phyloP scores from a whole-genome alignment of 768 basidiomycete genomes.

The Gloeostereum incarnatum region DNA sequence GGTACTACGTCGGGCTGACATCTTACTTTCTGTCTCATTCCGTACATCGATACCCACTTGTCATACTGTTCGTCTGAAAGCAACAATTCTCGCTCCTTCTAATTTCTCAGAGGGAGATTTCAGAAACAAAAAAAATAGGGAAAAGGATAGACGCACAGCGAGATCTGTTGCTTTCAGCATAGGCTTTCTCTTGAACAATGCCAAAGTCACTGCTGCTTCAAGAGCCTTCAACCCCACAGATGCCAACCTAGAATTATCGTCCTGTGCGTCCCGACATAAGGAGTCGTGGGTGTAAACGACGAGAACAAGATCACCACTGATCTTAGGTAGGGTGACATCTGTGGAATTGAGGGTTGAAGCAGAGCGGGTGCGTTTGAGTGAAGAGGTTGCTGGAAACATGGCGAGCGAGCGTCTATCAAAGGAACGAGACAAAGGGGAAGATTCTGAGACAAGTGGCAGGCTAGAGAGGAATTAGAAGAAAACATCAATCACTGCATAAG shows the following conservation, averaged over 20 bases:
- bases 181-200: conserved; percentile 42
- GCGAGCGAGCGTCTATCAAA: too few species aligned
- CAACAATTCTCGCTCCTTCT: conserved; percentile 20
- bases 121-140: background rate
- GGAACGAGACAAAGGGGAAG: too few species aligned
- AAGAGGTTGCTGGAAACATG: too few species aligned
- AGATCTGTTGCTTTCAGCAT: conserved; percentile 38
- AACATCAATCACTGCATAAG: too few species aligned
- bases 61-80: conserved; percentile 34
- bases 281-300: conserved; percentile 67
- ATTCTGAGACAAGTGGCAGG: too few species aligned
- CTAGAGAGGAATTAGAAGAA: too few species aligned
- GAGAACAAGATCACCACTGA: conserved; percentile 42
- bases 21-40: conserved; percentile 36
- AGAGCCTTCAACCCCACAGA: conserved; percentile 40
- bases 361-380: conserved; percentile 15
- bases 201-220: conserved; percentile 32
- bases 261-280: conserved; percentile 33
- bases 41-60: conserved; percentile 39
- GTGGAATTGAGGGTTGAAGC: conserved; percentile 16
- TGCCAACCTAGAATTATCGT: conserved; percentile 45
- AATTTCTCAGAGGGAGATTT: background rate
- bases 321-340: conserved; percentile 38
- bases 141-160: conserved; percentile 29
- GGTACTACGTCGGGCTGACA: conserved; percentile 28